phyloP scores from a whole-genome alignment of 345 rosid species.

The Salix purpurea region DNA sequence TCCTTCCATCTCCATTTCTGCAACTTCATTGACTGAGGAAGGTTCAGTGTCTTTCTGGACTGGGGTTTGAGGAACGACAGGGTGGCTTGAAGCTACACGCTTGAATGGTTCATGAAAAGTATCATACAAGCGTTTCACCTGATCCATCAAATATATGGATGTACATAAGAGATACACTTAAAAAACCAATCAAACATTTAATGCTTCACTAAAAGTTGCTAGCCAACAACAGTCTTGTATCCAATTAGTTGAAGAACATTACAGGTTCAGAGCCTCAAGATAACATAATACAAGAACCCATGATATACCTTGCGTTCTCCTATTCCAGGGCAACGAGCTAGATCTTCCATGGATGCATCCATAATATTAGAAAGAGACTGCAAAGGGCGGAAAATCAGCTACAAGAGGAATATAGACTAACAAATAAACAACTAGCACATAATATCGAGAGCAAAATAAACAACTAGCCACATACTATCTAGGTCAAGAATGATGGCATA shows the following conservation, averaged over 20 bases:
- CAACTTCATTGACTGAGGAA: conserved; percentile 33
- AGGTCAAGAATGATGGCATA: conserved; percentile 20
- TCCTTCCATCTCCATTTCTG: conserved; percentile 33
- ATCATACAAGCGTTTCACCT: conserved; percentile 87
- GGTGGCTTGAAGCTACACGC: conserved; percentile 49
- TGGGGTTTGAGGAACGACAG: conserved; percentile 43
- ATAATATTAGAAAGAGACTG: conserved; percentile 83
- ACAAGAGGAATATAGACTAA: not conserved
- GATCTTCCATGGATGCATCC: conserved; percentile 94
- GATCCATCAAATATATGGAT: conserved; percentile 9
- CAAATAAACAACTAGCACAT: not conserved
- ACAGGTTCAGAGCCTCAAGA: not conserved
- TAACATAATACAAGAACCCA: not conserved
- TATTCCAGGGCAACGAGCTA: conserved; percentile 91
- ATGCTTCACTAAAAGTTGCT: not conserved
- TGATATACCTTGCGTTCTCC: conserved; percentile 81
- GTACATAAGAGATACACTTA: not conserved
- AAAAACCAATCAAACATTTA: not conserved
- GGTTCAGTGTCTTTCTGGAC: conserved; percentile 31
- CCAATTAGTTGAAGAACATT: not conserved
- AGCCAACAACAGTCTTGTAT: not conserved
- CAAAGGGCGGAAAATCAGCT: conserved; percentile 10
- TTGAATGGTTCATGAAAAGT: conserved; percentile 95
- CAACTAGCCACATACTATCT: not conserved
- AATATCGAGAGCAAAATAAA: not conserved